These are phyloP conservation scores for Furcasterigmium sp. DNA, from an alignment of 2,329 filamentous ascomycete genomes.

Conservation along the genomic window DNA sequence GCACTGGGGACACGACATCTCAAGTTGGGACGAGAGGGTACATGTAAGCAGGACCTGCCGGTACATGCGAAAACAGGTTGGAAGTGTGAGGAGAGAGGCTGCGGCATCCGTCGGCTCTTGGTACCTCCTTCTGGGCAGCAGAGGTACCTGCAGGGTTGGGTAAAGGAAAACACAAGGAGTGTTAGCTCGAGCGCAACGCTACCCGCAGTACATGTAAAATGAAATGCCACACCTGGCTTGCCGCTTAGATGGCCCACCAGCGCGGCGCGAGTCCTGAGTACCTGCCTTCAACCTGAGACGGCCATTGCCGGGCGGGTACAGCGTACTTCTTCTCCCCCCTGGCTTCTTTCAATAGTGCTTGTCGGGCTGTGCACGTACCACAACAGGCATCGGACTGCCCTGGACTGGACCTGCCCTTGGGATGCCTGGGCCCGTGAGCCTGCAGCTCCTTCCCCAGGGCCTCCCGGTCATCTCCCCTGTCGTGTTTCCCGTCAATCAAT, in stretches of 20 bases:
- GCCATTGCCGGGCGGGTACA: no score
- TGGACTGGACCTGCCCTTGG: no score
- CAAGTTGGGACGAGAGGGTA: no score
- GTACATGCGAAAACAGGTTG: background rate
- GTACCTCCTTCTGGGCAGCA: background rate
- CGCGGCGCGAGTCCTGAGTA: background rate
- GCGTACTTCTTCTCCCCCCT: background rate
- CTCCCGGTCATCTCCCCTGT: slow-evolving; percentile 1
- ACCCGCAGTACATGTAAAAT: slow-evolving; percentile 2
- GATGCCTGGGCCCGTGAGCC: background rate
- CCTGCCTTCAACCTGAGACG: no score
- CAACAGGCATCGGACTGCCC: no score
- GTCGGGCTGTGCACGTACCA: background rate
- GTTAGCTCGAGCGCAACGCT: background rate
- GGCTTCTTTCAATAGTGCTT: background rate
- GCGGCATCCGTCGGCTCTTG: background rate
- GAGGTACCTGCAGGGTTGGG: no score
- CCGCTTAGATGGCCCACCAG: background rate
- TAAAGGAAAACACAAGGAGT: no score
- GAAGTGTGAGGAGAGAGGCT: background rate
- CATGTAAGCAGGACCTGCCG: no score
- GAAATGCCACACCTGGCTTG: slow-evolving; percentile 3
- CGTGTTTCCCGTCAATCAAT: slow-evolving; percentile 16
- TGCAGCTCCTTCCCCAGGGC: background rate
- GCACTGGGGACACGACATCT: no score